Percentiles rank a stretch among this genome's conserved stretches.
Conservation (phyloP, 164 flowering plant species). For the Piper betle region DNA sequence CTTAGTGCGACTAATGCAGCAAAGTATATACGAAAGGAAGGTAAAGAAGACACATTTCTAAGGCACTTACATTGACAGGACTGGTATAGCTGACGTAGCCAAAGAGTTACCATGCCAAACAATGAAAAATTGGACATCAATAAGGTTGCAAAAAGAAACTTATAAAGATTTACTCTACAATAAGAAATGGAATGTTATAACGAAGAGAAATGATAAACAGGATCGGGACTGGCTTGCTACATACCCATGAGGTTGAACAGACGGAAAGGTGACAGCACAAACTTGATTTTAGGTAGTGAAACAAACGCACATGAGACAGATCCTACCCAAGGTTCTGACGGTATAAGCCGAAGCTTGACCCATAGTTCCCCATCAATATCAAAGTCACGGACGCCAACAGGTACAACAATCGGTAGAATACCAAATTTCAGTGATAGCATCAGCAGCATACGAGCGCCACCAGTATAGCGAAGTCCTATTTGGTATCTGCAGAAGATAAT, state of each 20-base stretch:
- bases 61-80: constrained; percentile 86
- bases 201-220: background rate
- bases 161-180: background rate
- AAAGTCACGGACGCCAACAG: constrained; percentile 81
- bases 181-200: too few species aligned
- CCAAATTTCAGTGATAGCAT: constrained; percentile 75
- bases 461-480: constrained; percentile 89
- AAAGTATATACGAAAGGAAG: background rate
- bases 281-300: constrained; percentile 84
- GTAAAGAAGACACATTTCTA: background rate
- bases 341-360: constrained; percentile 89
- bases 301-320: constrained; percentile 95
- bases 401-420: constrained; percentile 64
- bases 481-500: constrained; percentile 45
- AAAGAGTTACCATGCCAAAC: constrained; percentile 26
- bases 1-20: background rate
- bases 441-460: constrained; percentile 90
- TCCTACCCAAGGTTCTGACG: constrained; percentile 94
- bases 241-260: constrained; percentile 93
- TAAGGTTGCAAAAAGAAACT: background rate
- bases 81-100: constrained; percentile 72
- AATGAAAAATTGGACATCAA: constrained; percentile 13
- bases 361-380: constrained; percentile 98
- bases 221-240: constrained; percentile 5
- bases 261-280: constrained; percentile 88